These are phyloP conservation scores for Rhododendron ferrugineum DNA, from an alignment of 148 eudicot genomes.

Conservation along the genomic window DNA sequence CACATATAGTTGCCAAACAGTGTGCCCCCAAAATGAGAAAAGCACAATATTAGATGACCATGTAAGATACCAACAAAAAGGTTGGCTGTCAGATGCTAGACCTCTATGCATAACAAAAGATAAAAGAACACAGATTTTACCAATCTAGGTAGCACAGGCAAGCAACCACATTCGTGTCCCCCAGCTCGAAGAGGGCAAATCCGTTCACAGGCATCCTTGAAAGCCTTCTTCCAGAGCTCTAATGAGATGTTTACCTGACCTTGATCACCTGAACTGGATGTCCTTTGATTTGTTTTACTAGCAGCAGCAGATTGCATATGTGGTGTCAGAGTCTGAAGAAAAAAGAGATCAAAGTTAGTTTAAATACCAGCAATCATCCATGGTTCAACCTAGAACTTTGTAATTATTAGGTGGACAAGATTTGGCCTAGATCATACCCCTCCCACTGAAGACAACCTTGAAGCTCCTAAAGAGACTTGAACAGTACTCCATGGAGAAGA, in stretches of 20 bases:
- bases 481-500: neutral
- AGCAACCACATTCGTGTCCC: constrained; percentile 82
- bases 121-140: constrained; percentile 18
- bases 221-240: constrained; percentile 92
- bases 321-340: constrained; percentile 51
- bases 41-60: neutral
- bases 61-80: neutral
- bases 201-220: constrained; percentile 77
- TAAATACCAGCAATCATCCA: neutral
- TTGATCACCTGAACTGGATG: constrained; percentile 47
- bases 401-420: neutral
- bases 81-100: neutral
- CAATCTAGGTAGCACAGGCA: constrained; percentile 68
- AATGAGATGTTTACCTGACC: constrained; percentile 57
- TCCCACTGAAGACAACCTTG: neutral
- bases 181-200: constrained; percentile 74
- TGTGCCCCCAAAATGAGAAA: constrained; percentile 28
- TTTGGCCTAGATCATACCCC: neutral
- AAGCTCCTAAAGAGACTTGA: neutral
- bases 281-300: constrained; percentile 36
- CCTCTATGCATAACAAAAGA: neutral
- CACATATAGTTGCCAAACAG: neutral
- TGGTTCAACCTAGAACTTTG: neutral
- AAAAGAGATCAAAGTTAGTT: neutral
- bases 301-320: constrained; percentile 88